phyloP scores from a whole-genome alignment of 2,329 filamentous ascomycete species.

The Hymenoscyphus linearis region DNA sequence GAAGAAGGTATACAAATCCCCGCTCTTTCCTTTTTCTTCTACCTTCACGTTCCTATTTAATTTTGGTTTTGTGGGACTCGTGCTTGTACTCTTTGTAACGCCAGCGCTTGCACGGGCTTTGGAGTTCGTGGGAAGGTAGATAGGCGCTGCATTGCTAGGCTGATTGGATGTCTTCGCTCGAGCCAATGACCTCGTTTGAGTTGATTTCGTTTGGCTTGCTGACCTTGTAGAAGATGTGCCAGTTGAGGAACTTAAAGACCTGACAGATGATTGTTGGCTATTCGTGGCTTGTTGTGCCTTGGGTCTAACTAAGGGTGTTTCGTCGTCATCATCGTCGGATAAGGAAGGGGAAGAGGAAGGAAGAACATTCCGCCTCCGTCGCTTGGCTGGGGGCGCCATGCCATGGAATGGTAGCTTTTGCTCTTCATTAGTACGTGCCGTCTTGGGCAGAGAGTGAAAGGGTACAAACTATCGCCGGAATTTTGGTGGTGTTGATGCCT shows the following conservation, averaged over 20 bases:
- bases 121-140: slow-evolving; percentile 27
- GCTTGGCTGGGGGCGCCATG: slow-evolving; percentile 33
- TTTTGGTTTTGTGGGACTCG: slow-evolving; percentile 44
- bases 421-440: background rate
- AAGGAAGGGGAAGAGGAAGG: slow-evolving; percentile 20
- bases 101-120: slow-evolving; percentile 20
- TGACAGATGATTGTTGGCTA: slow-evolving; percentile 24
- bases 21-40: slow-evolving; percentile 49
- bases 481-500: background rate
- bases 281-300: slow-evolving; percentile 17
- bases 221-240: background rate
- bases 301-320: slow-evolving; percentile 30
- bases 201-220: slow-evolving; percentile 5
- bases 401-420: background rate
- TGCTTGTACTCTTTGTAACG: slow-evolving; percentile 29
- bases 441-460: background rate
- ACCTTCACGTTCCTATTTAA: slow-evolving; percentile 35
- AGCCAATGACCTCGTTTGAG: slow-evolving; percentile 27
- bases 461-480: background rate
- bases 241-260: slow-evolving; percentile 7
- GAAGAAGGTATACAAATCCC: slow-evolving; percentile 54
- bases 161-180: slow-evolving; percentile 25
- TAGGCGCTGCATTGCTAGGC: slow-evolving; percentile 27
- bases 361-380: slow-evolving; percentile 52
- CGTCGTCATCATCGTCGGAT: slow-evolving; percentile 46